A percentile compares a stretch with the other conserved stretches of the same genome.
These are phyloP conservation scores for Phyllosticta citriasiana DNA, from an alignment of 2,329 filamentous ascomycete species.

Conservation along the genomic window DNA sequence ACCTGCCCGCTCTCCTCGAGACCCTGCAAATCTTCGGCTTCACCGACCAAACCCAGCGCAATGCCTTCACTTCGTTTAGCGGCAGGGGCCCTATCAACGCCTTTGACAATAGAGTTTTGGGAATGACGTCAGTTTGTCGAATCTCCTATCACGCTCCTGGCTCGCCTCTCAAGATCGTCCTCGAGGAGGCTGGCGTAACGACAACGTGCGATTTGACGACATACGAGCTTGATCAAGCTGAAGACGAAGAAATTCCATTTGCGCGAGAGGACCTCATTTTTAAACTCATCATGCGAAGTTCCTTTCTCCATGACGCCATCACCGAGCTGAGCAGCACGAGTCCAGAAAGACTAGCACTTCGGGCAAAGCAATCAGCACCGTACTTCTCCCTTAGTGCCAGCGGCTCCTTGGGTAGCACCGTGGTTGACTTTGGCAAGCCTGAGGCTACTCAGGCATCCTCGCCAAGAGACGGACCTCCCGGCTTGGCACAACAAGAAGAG, in stretches of 20 bases:
- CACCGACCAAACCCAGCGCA: slow-evolving; percentile 22
- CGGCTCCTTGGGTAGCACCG: slow-evolving; percentile 49
- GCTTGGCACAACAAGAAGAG: slow-evolving; percentile 2
- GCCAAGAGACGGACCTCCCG: not conserved
- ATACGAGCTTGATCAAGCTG: slow-evolving; percentile 52
- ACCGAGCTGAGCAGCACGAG: slow-evolving; percentile 58
- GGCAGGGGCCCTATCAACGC: slow-evolving; percentile 48
- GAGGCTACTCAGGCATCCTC: not conserved
- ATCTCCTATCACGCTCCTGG: slow-evolving; percentile 68
- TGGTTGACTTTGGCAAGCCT: slow-evolving; percentile 48
- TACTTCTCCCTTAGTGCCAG: slow-evolving; percentile 59
- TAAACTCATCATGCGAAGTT: slow-evolving; percentile 89
- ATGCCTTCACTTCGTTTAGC: slow-evolving; percentile 17
- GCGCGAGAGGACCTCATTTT: slow-evolving; percentile 68
- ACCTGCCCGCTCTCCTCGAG: slow-evolving; percentile 77
- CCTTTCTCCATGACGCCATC: slow-evolving; percentile 61
- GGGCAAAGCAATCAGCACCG: slow-evolving; percentile 32
- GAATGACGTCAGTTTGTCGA: slow-evolving; percentile 77
- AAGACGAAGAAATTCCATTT: slow-evolving; percentile 73
- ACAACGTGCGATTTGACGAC: slow-evolving; percentile 87
- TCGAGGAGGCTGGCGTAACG: slow-evolving; percentile 77
- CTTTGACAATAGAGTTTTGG: slow-evolving; percentile 73
- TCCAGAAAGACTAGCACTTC: slow-evolving; percentile 63
- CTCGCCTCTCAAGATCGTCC: slow-evolving; percentile 69
- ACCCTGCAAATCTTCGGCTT: slow-evolving; percentile 91